Evolutionary conservation across 257 asterid genomes (phyloP), one percentile per base, ranked within the genome.

Genomic region (Ballota nigra): DNA sequence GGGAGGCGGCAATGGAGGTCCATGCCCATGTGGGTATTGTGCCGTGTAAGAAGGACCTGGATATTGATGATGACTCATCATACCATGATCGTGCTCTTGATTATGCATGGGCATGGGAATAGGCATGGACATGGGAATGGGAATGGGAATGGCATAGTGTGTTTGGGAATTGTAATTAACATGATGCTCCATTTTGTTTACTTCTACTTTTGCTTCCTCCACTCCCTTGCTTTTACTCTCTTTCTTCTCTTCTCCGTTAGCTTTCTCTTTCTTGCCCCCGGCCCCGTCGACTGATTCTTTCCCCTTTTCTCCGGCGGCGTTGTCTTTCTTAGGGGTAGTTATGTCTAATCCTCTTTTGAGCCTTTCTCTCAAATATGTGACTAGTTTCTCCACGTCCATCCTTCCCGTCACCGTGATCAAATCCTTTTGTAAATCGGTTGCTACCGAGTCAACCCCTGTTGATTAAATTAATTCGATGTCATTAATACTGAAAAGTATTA

Each of bases 361-460:
- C 74, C 88, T 94, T n/a, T 83, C 92, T 55, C 76, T 84, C 75
- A 94, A 81, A 68, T 78, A 85, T 0, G 85, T 23, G 0, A 71
- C 43, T 29, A 94, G 83, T 4, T 84, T 84, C 49, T 85, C 88
- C 12, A 63, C 77, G 53, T 91, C 86, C 95, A 88, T 89, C 10
- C 78, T 85, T 12, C 99, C 99, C 7, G 49, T 80, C 0, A 86
- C 88, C 12, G 85, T 86, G 72, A 94, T 86, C 78, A 82, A 62
- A 71, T 89, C 96, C 62, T 88, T 91, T 23, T 73, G 70, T 8
- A 83, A 52, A 72, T 94, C 89, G 0, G 87, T 53, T 8, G 73
- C 33, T 7, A 88, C 86, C 0, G 86, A 75, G 9, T 83, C 78
- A 52, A 91, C 95, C 43, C 97, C 99, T 91, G 77, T 56, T 31